A percentile compares a stretch with the other conserved stretches of the same genome.
Conservation (phyloP, 768 basidiomycete species). For the Tylopilus subfusipes region DNA sequence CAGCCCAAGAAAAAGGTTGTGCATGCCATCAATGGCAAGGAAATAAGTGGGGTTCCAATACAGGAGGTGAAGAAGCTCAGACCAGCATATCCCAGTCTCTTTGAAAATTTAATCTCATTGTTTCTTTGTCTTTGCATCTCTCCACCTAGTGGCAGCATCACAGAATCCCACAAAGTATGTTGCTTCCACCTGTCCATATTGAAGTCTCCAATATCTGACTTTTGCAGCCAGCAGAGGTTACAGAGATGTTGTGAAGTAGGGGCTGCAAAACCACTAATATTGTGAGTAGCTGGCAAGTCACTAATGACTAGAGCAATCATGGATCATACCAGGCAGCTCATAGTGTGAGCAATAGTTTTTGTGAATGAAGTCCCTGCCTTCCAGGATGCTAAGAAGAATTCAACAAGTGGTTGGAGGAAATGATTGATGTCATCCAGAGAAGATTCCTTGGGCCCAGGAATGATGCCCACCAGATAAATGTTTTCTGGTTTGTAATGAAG, state of each 20-base stretch:
- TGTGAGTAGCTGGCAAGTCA: neutral
- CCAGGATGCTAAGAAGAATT: conserved; percentile 34
- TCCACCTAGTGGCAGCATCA: conserved; percentile 16
- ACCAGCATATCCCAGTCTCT: conserved; percentile 27
- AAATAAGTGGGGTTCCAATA: too few species aligned
- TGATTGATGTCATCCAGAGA: too few species aligned
- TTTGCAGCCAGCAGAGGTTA: neutral
- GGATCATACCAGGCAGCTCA: neutral
- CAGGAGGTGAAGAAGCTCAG: too few species aligned
- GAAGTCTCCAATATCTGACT: conserved; percentile 18
- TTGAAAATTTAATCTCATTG: conserved; percentile 8
- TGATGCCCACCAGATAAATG: conserved; percentile 35
- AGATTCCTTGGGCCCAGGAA: conserved; percentile 37
- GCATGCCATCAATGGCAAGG: too few species aligned
- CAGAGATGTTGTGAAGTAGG: neutral
- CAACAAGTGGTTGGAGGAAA: conserved; percentile 31
- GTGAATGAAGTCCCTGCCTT: conserved; percentile 26
- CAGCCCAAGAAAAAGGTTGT: too few species aligned
- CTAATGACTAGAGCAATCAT: neutral
- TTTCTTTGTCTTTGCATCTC: conserved; percentile 12
- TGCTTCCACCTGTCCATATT: conserved; percentile 26
- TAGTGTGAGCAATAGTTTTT: conserved; percentile 11
- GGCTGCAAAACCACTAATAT: neutral
- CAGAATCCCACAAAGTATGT: conserved; percentile 9
- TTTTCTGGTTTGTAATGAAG: conserved; percentile 27